These are phyloP conservation scores for Xylariales sp. DNA, from an alignment of 2,329 filamentous ascomycete species.

Conservation along the genomic window DNA sequence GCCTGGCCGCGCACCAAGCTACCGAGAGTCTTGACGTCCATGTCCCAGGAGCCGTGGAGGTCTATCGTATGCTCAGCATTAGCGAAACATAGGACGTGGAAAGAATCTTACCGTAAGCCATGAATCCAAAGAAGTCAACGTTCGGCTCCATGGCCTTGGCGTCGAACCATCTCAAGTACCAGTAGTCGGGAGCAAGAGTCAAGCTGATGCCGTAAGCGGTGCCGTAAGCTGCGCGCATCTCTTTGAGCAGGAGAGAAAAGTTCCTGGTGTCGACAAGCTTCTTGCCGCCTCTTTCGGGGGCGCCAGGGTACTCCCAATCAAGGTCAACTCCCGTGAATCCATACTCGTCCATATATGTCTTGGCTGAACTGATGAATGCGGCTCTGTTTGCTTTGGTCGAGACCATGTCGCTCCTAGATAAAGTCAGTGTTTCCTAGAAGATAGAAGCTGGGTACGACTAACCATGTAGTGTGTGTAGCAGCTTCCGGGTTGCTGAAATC, in stretches of 20 bases:
- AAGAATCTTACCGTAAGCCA: conserved; percentile 26
- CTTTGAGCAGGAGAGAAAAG: conserved; percentile 27
- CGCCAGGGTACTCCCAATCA: conserved; percentile 42
- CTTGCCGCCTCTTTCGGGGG: conserved; percentile 29
- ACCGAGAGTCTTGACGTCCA: conserved; percentile 24
- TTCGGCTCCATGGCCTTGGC: conserved; percentile 30
- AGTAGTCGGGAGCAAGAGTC: conserved; percentile 31
- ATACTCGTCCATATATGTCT: conserved; percentile 28
- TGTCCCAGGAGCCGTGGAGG: conserved; percentile 39
- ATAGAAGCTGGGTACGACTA: neutral
- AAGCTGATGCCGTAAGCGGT: conserved; percentile 34
- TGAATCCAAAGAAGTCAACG: conserved; percentile 34
- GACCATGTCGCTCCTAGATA: conserved; percentile 20
- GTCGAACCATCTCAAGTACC: conserved; percentile 34
- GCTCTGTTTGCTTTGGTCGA: conserved; percentile 19
- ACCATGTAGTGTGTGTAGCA: conserved; percentile 21
- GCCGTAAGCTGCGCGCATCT: conserved; percentile 31
- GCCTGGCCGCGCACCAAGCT: conserved; percentile 32
- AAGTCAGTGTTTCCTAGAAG: neutral
- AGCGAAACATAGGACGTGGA: neutral
- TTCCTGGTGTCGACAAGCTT: conserved; percentile 30
- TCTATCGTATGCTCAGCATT: conserved; percentile 10
- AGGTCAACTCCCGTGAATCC: conserved; percentile 40
- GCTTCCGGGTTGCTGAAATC: conserved; percentile 31
- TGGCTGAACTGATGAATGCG: conserved; percentile 32